Percentiles rank a stretch among this genome's conserved stretches.
phyloP scores from a whole-genome alignment of 371 early-diverging fungal genomes.

The Zopfochytrium polystomum region DNA sequence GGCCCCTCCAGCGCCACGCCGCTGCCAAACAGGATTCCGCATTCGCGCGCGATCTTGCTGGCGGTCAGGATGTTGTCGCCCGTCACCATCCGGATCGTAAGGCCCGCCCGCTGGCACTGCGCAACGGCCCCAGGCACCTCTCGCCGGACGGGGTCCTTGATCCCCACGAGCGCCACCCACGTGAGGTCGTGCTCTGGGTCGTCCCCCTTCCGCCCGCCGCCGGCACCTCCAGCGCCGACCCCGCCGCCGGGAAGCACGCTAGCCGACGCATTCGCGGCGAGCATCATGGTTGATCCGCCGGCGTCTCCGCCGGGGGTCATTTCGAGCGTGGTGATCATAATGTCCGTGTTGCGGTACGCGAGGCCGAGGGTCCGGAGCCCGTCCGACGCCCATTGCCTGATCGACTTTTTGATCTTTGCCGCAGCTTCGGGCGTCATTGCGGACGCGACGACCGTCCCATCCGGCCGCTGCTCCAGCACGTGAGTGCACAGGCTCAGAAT shows the following conservation, averaged over 20 bases:
- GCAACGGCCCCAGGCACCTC: conserved; percentile 85
- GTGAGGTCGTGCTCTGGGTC: conserved; percentile 56
- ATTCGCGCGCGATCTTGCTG: conserved; percentile 85
- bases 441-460: conserved; percentile 15
- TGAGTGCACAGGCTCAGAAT: conserved; percentile 41
- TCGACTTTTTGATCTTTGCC: conserved; percentile 29
- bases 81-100: conserved; percentile 94
- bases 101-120: conserved; percentile 84
- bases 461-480: conserved; percentile 17
- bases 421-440: conserved; percentile 24
- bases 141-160: conserved; percentile 91
- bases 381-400: conserved; percentile 48
- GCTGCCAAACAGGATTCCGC: conserved; percentile 80
- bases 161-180: conserved; percentile 84
- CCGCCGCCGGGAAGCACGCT: conserved; percentile 6
- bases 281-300: too few species aligned
- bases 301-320: too few species aligned
- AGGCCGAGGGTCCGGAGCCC: conserved; percentile 48
- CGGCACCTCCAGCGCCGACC: conserved; percentile 5
- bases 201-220: conserved; percentile 14
- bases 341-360: conserved; percentile 37
- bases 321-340: conserved; percentile 30
- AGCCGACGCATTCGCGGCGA: too few species aligned
- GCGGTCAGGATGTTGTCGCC: conserved; percentile 96
- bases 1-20: conserved; percentile 85